These are phyloP conservation scores for Phytophthora sp. DNA, from an alignment of 352 stramenopile species.

Conservation along the genomic window DNA sequence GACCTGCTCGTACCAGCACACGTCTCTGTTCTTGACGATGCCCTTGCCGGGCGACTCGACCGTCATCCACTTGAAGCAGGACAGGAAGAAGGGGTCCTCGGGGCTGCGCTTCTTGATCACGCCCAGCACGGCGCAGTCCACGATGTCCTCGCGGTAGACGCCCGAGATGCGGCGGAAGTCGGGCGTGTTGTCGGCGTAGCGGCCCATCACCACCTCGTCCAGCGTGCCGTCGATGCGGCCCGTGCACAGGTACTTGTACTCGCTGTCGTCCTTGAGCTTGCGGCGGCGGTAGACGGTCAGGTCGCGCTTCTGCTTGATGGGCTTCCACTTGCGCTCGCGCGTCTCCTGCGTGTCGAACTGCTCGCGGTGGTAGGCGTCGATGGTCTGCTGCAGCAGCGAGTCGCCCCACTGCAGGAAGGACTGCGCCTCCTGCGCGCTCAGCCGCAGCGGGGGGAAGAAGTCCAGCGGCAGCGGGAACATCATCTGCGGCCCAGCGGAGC, in stretches of 20 bases:
- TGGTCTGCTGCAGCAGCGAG: slow-evolving; percentile 66
- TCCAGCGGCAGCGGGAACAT: slow-evolving; percentile 65
- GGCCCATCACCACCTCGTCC: slow-evolving; percentile 77
- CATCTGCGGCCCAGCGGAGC: slow-evolving; percentile 22
- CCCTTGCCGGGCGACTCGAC: slow-evolving; percentile 72
- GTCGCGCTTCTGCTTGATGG: slow-evolving; percentile 64
- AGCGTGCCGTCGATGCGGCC: slow-evolving; percentile 71
- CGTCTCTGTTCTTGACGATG: slow-evolving; percentile 79
- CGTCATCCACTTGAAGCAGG: slow-evolving; percentile 87
- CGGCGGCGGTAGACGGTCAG: slow-evolving; percentile 69
- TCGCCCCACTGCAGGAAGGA: slow-evolving; percentile 73
- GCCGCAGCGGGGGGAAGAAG: slow-evolving; percentile 63
- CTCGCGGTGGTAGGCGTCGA: slow-evolving; percentile 71
- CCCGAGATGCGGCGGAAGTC: slow-evolving; percentile 74
- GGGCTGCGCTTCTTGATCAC: slow-evolving; percentile 58
- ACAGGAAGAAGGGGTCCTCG: slow-evolving; percentile 69
- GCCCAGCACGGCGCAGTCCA: slow-evolving; percentile 77
- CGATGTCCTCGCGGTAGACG: slow-evolving; percentile 77
- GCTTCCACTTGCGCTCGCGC: slow-evolving; percentile 72
- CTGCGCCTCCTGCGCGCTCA: slow-evolving; percentile 50
- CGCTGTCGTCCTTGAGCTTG: slow-evolving; percentile 46
- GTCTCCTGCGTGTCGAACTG: slow-evolving; percentile 69
- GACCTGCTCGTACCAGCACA: slow-evolving; percentile 83
- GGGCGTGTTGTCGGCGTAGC: slow-evolving; percentile 75
- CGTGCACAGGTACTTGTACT: slow-evolving; percentile 70